Percentiles rank a stretch among this genome's conserved stretches.
phyloP scores from a whole-genome alignment of 257 asterid species.

The Galeopsis tetrahit region DNA sequence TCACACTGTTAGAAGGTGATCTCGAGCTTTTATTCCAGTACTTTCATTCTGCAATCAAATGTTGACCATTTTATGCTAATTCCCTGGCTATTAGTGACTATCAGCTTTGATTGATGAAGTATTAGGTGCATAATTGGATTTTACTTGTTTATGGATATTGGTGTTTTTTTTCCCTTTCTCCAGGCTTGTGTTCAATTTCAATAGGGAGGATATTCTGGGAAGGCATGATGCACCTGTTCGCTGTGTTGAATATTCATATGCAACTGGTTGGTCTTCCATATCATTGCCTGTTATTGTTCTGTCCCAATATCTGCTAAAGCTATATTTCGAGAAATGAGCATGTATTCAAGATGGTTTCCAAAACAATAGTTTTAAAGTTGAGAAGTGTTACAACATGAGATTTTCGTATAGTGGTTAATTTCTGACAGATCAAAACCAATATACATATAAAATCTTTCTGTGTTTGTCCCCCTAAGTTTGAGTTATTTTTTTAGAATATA shows the following conservation, averaged over 20 bases:
- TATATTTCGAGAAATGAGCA: neutral
- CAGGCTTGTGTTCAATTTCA: constrained; percentile 79
- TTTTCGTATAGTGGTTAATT: neutral
- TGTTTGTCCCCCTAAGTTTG: neutral
- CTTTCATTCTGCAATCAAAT: neutral
- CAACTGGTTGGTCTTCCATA: constrained; percentile 60
- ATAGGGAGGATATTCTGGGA: constrained; percentile 75
- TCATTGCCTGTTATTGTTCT: neutral
- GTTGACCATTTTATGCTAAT: neutral
- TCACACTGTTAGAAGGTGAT: constrained; percentile 79
- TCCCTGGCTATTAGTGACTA: neutral
- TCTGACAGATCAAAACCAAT: neutral
- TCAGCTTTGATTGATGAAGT: neutral
- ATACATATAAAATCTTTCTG: neutral
- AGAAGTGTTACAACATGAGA: neutral
- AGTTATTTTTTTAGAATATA: neutral
- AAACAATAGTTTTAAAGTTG: neutral
- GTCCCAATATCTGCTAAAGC: neutral
- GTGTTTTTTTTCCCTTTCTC: constrained; percentile 26
- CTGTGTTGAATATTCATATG: constrained; percentile 78
- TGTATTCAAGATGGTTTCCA: neutral
- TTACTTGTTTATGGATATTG: constrained; percentile 13
- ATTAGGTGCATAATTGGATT: neutral
- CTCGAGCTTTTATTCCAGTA: neutral
- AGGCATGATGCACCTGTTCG: constrained; percentile 86